A percentile compares a stretch with the other conserved stretches of the same genome.
These are phyloP conservation scores for Scheffersomyces coipomensis DNA, from an alignment of 805 yeast species.

Conservation along the genomic window DNA sequence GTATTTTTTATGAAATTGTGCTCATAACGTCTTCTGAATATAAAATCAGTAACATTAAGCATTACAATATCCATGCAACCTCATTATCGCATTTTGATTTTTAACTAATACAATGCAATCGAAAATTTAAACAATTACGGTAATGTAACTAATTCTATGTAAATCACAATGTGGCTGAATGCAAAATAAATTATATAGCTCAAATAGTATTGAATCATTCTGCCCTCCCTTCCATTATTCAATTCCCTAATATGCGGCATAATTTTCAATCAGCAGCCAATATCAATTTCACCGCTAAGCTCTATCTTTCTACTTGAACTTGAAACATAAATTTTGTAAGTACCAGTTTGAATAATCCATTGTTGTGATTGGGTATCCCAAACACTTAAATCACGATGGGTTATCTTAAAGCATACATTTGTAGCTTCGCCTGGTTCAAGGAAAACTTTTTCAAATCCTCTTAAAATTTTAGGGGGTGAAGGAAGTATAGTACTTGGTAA, in stretches of 20 bases:
- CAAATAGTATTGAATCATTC: background rate
- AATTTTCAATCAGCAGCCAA: slow-evolving; percentile 22
- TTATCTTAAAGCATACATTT: slow-evolving; percentile 40
- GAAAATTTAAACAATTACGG: too few relatives aligned
- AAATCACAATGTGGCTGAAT: too few relatives aligned
- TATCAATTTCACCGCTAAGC: slow-evolving; percentile 44
- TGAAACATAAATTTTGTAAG: slow-evolving; percentile 51
- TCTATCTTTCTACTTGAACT: slow-evolving; percentile 48
- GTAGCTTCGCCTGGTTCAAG: slow-evolving; percentile 40
- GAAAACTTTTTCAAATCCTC: slow-evolving; percentile 58
- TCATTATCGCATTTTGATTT: too few relatives aligned
- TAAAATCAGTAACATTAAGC: too few relatives aligned
- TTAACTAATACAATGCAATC: too few relatives aligned
- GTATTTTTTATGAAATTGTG: too few relatives aligned
- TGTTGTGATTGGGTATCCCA: slow-evolving; percentile 58
- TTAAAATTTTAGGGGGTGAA: slow-evolving; percentile 52
- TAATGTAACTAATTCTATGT: too few relatives aligned
- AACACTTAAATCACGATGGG: slow-evolving; percentile 52
- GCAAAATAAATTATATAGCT: too few relatives aligned
- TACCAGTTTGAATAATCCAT: slow-evolving; percentile 59
- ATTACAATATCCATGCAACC: too few relatives aligned
- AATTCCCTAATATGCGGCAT: too few relatives aligned
- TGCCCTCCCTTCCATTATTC: background rate
- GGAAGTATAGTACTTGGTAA: slow-evolving; percentile 45
- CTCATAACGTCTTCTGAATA: too few relatives aligned